A percentile compares a stretch with the other conserved stretches of the same genome.
Conservation (phyloP, 257 asterid species). For the Solanum gracilifrons region DNA sequence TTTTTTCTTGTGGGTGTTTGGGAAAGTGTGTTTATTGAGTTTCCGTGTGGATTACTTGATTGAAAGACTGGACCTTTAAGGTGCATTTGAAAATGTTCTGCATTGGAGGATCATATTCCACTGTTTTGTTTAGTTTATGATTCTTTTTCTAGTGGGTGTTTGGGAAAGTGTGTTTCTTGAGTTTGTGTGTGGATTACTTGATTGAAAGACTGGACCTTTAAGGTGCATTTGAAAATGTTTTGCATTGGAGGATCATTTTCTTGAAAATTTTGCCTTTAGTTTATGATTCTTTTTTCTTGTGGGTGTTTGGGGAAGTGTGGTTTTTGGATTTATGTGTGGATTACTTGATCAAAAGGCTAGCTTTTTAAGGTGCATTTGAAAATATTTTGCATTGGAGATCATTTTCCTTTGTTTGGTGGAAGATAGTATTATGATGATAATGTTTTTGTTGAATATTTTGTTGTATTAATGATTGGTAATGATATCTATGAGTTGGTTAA, state of each 20-base stretch:
- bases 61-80: background rate
- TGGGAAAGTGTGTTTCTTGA: background rate
- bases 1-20: background rate
- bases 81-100: background rate
- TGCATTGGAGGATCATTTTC: background rate
- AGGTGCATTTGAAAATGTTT: background rate
- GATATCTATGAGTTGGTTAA: background rate
- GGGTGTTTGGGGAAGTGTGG: background rate
- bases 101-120: background rate
- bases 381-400: background rate
- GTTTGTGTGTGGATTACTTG: background rate
- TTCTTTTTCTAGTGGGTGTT: background rate
- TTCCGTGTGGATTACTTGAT: background rate
- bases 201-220: background rate
- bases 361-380: background rate
- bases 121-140: background rate
- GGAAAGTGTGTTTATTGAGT: background rate
- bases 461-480: background rate
- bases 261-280: background rate
- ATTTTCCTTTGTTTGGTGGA: background rate
- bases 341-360: background rate
- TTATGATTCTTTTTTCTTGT: background rate
- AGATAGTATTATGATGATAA: background rate
- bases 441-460: background rate
- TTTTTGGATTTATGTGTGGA: background rate